Conservation (phyloP, 1,284 basidiomycete species). For the Inonotus hispidus region DNA sequence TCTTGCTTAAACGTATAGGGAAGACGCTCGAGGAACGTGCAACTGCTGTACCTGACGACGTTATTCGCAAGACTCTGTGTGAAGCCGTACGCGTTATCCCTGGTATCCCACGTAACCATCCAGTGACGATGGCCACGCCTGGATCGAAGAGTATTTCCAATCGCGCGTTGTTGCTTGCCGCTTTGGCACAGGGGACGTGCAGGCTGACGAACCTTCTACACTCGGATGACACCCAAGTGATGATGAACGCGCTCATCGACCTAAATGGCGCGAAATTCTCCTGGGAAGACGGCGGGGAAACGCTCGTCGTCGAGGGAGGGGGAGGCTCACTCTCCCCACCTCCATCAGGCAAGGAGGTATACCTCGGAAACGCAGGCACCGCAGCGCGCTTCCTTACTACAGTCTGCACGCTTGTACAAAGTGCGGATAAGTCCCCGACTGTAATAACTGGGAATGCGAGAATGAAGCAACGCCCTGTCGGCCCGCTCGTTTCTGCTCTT, state of each 20-base stretch:
- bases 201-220: conserved; percentile 88
- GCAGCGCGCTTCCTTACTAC: conserved; percentile 97
- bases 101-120: conserved; percentile 57
- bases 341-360: conserved; percentile 78
- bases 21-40: conserved; percentile 91
- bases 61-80: conserved; percentile 77
- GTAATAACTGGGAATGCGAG: conserved; percentile 95
- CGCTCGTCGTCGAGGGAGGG: conserved; percentile 88
- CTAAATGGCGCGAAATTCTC: conserved; percentile 84
- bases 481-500: conserved; percentile 92
- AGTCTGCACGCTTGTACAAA: conserved; percentile 82
- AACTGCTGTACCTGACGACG: conserved; percentile 74
- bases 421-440: conserved; percentile 43
- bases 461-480: conserved; percentile 97
- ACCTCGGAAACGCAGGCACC: conserved; percentile 96
- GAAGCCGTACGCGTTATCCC: conserved; percentile 74
- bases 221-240: conserved; percentile 98
- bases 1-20: conserved; percentile 87
- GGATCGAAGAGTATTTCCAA: conserved; percentile 98
- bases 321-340: conserved; percentile 79
- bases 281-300: conserved; percentile 94
- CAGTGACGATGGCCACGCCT: conserved; percentile 86
- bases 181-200: conserved; percentile 86
- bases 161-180: conserved; percentile 90
- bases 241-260: conserved; percentile 92